These are phyloP conservation scores for Epichloe hybrida DNA, from an alignment of 2,329 filamentous ascomycete species.

Conservation along the genomic window DNA sequence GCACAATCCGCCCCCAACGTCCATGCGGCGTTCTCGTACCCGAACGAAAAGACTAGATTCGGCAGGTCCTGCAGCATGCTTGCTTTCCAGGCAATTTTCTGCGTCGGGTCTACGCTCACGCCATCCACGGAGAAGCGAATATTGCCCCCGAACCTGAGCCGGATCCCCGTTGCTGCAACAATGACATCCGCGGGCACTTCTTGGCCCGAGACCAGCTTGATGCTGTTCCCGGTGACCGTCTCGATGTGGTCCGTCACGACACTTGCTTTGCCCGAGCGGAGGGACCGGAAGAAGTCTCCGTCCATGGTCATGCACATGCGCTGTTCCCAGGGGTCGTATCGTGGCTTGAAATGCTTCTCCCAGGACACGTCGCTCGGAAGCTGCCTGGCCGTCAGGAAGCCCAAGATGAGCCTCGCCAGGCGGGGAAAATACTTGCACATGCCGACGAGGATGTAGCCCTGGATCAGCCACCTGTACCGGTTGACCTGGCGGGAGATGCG, in stretches of 20 bases:
- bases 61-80: constrained; percentile 50
- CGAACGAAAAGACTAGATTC: constrained; percentile 43
- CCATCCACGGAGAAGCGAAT: constrained; percentile 39
- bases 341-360: constrained; percentile 41
- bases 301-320: constrained; percentile 45
- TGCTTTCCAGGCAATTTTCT: constrained; percentile 43
- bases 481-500: constrained; percentile 30
- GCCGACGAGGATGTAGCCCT: constrained; percentile 26
- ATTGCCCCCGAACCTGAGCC: constrained; percentile 41
- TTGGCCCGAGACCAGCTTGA: constrained; percentile 30
- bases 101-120: constrained; percentile 24
- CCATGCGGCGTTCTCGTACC: constrained; percentile 49
- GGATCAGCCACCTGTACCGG: constrained; percentile 33
- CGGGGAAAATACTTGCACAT: constrained; percentile 37
- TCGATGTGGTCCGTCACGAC: constrained; percentile 34
- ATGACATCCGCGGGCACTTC: constrained; percentile 45
- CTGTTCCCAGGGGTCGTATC: constrained; percentile 52
- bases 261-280: constrained; percentile 23
- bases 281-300: constrained; percentile 30
- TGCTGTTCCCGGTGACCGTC: constrained; percentile 26
- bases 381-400: constrained; percentile 24
- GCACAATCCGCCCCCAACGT: constrained; percentile 46
- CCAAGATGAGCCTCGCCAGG: constrained; percentile 29
- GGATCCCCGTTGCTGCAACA: constrained; percentile 51
- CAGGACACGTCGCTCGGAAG: constrained; percentile 34